A percentile compares a stretch with the other conserved stretches of the same genome.
Conservation (phyloP, 345 rosid species). For the Cardamine resedifolia region DNA sequence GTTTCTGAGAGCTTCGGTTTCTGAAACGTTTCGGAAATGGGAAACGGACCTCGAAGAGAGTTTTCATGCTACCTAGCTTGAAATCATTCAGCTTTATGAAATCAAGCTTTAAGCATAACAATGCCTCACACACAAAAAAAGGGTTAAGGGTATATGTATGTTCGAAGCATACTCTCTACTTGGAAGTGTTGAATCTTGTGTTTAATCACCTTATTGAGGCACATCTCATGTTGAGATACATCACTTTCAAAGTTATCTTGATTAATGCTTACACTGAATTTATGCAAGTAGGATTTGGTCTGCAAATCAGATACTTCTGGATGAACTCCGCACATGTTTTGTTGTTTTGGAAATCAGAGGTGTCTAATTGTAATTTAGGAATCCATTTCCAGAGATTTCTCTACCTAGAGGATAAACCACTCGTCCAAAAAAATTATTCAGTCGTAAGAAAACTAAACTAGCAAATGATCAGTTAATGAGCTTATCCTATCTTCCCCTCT, state of each 20-base stretch:
- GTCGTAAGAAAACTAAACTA: background rate
- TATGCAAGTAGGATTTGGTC: background rate
- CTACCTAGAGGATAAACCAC: background rate
- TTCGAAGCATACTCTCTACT: too few species aligned
- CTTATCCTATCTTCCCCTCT: slow-evolving; percentile 2
- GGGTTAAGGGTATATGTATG: too few species aligned
- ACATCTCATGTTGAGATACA: background rate
- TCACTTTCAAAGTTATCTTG: background rate
- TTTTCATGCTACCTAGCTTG: too few species aligned
- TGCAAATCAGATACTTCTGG: background rate
- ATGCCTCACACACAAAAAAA: too few species aligned
- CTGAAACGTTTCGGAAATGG: too few species aligned
- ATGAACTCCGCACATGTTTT: background rate
- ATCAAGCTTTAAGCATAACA: too few species aligned
- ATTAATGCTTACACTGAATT: background rate
- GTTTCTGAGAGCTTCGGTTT: too few species aligned
- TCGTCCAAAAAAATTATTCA: background rate
- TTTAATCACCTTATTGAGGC: background rate
- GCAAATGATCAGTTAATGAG: background rate
- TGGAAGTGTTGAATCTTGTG: too few species aligned
- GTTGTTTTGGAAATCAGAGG: background rate
- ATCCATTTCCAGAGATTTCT: slow-evolving; percentile 9
- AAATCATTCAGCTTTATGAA: too few species aligned
- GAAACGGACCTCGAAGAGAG: too few species aligned
- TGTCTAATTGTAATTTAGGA: background rate